Conservation (phyloP, 1,284 basidiomycete species). For the Inonotus obliquus region DNA sequence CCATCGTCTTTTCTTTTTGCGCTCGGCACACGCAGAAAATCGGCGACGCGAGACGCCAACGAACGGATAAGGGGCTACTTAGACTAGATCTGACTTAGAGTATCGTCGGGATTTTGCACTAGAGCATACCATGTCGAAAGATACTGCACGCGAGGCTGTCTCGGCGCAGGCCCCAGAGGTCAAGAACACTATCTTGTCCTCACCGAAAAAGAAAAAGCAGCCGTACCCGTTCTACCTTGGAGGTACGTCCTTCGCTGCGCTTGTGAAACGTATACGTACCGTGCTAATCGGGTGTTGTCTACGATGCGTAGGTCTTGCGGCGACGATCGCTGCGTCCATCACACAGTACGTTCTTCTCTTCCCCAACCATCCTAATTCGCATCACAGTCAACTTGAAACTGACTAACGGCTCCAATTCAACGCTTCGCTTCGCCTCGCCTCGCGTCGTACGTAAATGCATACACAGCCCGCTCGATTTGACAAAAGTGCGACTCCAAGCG, state of each 20-base stretch:
- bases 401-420: not conserved
- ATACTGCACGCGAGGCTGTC: conserved; percentile 6
- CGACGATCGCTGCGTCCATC: conserved; percentile 75
- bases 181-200: conserved; percentile 8
- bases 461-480: conserved; percentile 75
- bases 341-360: conserved; percentile 56
- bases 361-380: conserved; percentile 26
- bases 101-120: not conserved
- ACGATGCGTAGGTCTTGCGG: conserved; percentile 54
- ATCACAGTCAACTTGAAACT: no score
- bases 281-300: conserved; percentile 10
- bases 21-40: not conserved
- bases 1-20: not conserved
- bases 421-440: not conserved
- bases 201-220: conserved; percentile 42
- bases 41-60: not conserved
- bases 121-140: conserved; percentile 1
- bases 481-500: conserved; percentile 84
- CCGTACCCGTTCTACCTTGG: conserved; percentile 83
- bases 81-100: not conserved
- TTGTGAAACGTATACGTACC: not conserved
- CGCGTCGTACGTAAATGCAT: no score
- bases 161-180: conserved; percentile 12
- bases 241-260: conserved; percentile 40
- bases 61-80: not conserved